phyloP scores from a whole-genome alignment of 148 eudicot species.

The Salicornia ramosissima region DNA sequence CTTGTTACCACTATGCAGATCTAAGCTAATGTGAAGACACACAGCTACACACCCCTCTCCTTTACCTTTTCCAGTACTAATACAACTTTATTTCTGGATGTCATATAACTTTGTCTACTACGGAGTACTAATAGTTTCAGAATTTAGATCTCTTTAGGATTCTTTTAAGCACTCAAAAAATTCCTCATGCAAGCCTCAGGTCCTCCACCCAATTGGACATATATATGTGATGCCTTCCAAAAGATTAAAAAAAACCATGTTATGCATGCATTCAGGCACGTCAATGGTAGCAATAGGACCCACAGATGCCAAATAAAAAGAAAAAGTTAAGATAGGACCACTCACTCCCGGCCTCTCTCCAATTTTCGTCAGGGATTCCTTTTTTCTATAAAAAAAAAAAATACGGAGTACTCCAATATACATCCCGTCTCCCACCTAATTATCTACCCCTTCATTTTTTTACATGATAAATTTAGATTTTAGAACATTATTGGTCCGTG shows the following conservation, averaged over 20 bases:
- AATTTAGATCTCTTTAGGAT: constrained; percentile 27
- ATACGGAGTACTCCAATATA: no score
- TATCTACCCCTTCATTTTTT: no score
- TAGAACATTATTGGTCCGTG: no score
- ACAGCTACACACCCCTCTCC: background rate
- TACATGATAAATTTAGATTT: no score
- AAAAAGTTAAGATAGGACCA: constrained; percentile 9
- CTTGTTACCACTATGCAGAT: constrained; percentile 14
- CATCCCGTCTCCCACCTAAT: no score
- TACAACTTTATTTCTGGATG: constrained; percentile 20
- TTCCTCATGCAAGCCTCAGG: constrained; percentile 14
- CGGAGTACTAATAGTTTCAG: background rate
- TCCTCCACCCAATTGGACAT: background rate
- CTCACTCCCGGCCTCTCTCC: constrained; percentile 6
- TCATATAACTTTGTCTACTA: constrained; percentile 16
- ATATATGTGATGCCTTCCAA: constrained; percentile 2
- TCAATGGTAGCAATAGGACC: constrained; percentile 22
- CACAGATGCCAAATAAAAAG: constrained; percentile 3
- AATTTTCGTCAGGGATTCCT: constrained; percentile 25
- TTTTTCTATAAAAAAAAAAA: constrained; percentile 10
- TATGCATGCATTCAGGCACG: constrained; percentile 20
- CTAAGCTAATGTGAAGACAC: constrained; percentile 1
- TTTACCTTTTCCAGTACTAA: constrained; percentile 19
- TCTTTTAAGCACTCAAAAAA: constrained; percentile 23
- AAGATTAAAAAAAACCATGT: background rate